Evolutionary conservation across 768 basidiomycete species (phyloP).

Genomic region (Rossbeevera mucosa): DNA sequence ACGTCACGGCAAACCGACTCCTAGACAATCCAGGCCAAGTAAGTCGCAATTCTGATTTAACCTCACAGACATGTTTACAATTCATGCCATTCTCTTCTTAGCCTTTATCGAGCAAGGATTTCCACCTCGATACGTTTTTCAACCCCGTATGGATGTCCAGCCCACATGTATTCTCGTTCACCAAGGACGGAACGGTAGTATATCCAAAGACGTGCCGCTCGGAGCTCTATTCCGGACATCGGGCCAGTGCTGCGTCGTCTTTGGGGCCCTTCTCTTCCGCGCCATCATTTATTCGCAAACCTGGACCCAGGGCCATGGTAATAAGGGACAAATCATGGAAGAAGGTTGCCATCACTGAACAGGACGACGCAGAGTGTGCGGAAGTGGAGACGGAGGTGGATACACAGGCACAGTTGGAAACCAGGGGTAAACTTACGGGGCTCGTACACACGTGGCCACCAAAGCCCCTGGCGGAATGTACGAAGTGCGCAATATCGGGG

Average conservation of each 20-base stretch:
- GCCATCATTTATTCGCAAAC: not conserved
- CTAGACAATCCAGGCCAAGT: constrained; percentile 1
- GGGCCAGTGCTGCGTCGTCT: no score
- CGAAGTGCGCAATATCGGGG: constrained; percentile 1
- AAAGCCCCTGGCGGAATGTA: not conserved
- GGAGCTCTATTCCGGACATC: not conserved
- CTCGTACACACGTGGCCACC: constrained; percentile 27
- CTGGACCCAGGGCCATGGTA: not conserved
- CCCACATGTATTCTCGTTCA: constrained; percentile 20
- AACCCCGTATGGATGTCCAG: constrained; percentile 34
- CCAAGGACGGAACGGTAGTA: constrained; percentile 18
- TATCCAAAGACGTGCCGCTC: not conserved
- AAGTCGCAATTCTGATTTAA: not conserved
- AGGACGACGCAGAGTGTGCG: constrained; percentile 21
- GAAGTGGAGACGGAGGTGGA: not conserved
- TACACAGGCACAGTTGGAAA: not conserved
- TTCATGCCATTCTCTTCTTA: not conserved
- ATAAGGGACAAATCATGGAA: constrained; percentile 25
- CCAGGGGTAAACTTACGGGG: not conserved
- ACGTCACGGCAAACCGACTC: not conserved
- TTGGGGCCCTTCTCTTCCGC: not conserved
- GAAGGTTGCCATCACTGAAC: constrained; percentile 26
- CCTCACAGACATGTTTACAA: not conserved
- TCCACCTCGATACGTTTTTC: constrained; percentile 49
- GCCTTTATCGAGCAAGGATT: constrained; percentile 29